Evolutionary conservation across 192 early-diverging fungal genomes (phyloP), one percentile per base, ranked within the genome.

Genomic region (Entomortierella beljakovae): DNA sequence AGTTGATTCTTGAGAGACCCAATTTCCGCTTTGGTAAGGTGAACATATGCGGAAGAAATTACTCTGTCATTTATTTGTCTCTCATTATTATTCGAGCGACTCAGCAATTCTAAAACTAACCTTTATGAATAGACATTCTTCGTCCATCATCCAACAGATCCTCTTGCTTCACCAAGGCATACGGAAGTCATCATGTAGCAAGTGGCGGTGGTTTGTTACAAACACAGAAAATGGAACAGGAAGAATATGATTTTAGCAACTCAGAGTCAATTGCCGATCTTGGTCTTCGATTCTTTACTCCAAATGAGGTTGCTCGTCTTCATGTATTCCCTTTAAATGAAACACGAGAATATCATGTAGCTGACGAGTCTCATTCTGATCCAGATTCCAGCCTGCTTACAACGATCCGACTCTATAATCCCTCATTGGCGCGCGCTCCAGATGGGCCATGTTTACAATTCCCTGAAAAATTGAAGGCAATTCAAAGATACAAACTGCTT

Each of bases 131-230:
- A 84, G 92, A 93, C 68, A 86, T 93, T 16, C 86, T 92, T 7
- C 85, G 80, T 10, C 87, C 89, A 0, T 80, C 83, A 32, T 83
- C 82, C 33, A 73, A 61, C 56, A 80, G 87, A 50, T 86, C 90
- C 3, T 89, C 89, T 53, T 92, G 92, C 80, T 92, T 93, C 66
- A 94, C 93, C 31, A 94, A 96, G 84, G 88, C 90, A 10, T 98
- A 96, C 64, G 95, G 95, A 22, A 90, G 89, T 11, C 90, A 90
- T 61, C 91, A 95, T 56, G 83, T 95, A 13, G 86, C 91, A 23
- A 88, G 92, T 20, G 88, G 92, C 1, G 95, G 96, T 2, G 92
- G 93, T 20, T 85, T 94, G 26, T 66, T 96, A 31, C 92, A 96
- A 67, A 95, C 94, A 1, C 80, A 82, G 35, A 76, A 88, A 5